Evolutionary conservation across 1,139 yeast species (phyloP).

Genomic region (Hyphopichia burtonii): DNA sequence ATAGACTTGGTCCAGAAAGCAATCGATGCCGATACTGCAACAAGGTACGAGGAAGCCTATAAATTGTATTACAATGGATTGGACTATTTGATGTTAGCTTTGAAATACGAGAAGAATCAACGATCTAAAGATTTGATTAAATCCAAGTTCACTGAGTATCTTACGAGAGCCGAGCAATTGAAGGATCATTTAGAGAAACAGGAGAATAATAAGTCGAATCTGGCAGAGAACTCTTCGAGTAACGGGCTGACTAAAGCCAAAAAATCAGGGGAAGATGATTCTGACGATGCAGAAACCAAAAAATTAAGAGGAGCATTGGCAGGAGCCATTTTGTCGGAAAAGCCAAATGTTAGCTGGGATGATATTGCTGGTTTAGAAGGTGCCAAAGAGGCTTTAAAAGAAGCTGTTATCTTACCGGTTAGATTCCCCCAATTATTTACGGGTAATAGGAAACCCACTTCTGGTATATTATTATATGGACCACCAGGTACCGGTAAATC

Average conservation of each 20-base stretch:
- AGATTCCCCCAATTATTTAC: conserved; percentile 92
- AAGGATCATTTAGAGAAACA: conserved; percentile 83
- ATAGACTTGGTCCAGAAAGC: conserved; percentile 93
- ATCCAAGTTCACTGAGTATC: conserved; percentile 85
- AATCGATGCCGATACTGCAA: conserved; percentile 90
- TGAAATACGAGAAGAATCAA: conserved; percentile 92
- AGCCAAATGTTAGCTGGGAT: conserved; percentile 91
- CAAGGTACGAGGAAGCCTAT: conserved; percentile 91
- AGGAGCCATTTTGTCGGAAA: conserved; percentile 88
- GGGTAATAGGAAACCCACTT: conserved; percentile 90
- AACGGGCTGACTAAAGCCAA: conserved; percentile 63
- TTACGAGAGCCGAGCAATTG: conserved; percentile 90
- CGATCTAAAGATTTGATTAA: conserved; percentile 86
- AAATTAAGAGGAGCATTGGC: conserved; percentile 89
- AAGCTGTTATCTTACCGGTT: conserved; percentile 94
- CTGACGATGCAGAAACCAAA: conserved; percentile 81
- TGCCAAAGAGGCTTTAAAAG: conserved; percentile 95
- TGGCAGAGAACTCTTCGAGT: conserved; percentile 49
- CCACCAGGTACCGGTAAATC: conserved; percentile 99
- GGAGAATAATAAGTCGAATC: conserved; percentile 41
- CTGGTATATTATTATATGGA: conserved; percentile 90
- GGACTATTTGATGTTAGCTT: conserved; percentile 92
- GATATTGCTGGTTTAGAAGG: conserved; percentile 95
- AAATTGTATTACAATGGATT: conserved; percentile 89
- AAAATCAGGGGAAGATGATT: conserved; percentile 53